phyloP scores from a whole-genome alignment of 176 grass and related monocot species.

The Metroxylon sagu region DNA sequence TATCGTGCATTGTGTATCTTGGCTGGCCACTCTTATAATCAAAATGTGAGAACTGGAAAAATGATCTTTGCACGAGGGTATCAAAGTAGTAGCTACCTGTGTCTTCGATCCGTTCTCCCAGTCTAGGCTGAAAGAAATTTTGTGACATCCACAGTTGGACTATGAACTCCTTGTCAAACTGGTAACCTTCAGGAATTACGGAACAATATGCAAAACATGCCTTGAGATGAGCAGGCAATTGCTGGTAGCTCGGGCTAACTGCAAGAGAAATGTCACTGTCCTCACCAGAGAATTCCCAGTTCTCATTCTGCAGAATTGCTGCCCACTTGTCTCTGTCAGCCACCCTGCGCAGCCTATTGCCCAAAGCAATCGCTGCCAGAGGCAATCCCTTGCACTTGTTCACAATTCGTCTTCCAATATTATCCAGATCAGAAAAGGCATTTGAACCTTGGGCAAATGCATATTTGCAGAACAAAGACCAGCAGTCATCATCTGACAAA shows the following conservation, averaged over 20 bases:
- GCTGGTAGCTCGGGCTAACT: no score
- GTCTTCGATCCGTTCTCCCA: slow-evolving; percentile 5
- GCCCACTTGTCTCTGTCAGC: slow-evolving; percentile 26
- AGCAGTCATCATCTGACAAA: slow-evolving; percentile 20
- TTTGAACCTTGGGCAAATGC: background rate
- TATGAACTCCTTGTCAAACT: slow-evolving; percentile 33
- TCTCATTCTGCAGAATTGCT: background rate
- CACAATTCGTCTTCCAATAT: slow-evolving; percentile 16
- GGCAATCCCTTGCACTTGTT: slow-evolving; percentile 25
- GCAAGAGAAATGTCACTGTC: background rate
- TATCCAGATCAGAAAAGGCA: background rate
- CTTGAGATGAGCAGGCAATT: no score
- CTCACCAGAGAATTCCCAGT: background rate
- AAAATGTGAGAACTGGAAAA: slow-evolving; percentile 7
- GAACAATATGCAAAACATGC: slow-evolving; percentile 41
- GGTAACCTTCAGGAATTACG: slow-evolving; percentile 15
- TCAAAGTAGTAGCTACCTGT: slow-evolving; percentile 17
- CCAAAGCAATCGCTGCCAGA: slow-evolving; percentile 29
- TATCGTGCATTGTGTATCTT: slow-evolving; percentile 14
- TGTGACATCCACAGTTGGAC: slow-evolving; percentile 48
- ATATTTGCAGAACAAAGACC: slow-evolving; percentile 17
- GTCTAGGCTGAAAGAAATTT: slow-evolving; percentile 9
- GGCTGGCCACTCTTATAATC: background rate
- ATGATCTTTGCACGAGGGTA: slow-evolving; percentile 15
- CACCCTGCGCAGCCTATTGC: slow-evolving; percentile 8